Conservation (phyloP, 257 asterid genomes). For the Plantago elongata region DNA sequence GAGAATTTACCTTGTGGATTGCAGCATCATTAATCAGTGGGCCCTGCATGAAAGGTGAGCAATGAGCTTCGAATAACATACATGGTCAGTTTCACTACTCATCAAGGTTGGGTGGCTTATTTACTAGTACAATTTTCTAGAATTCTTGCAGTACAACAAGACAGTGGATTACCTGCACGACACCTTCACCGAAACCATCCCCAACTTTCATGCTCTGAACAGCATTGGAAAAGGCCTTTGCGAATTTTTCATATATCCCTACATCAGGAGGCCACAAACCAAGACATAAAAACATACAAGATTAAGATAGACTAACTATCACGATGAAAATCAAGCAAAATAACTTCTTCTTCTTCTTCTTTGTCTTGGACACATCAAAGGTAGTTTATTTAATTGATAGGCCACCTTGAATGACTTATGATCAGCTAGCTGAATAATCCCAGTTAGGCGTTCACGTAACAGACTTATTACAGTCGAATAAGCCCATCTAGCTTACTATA, state of each 20-base stretch:
- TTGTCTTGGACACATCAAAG: no score
- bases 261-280: constrained; percentile 25
- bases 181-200: constrained; percentile 91
- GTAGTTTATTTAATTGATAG: no score
- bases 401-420: no score
- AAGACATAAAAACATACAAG: constrained; percentile 1
- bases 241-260: constrained; percentile 86
- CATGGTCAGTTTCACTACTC: constrained; percentile 9
- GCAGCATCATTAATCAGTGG: constrained; percentile 96
- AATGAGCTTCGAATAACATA: constrained; percentile 10
- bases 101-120: constrained; percentile 20
- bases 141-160: constrained; percentile 12
- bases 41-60: constrained; percentile 46
- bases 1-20: constrained; percentile 55
- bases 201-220: constrained; percentile 88
- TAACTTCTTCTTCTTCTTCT: not conserved
- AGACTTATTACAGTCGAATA: no score
- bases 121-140: constrained; percentile 5
- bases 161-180: constrained; percentile 51
- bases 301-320: not conserved
- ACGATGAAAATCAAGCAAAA: constrained; percentile 7
- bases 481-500: no score
- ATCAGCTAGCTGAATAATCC: no score
- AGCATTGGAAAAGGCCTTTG: constrained; percentile 62
- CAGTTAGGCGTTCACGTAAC: no score